Evolutionary conservation across 2,329 filamentous ascomycete genomes (phyloP).

Genomic region (Verticillium longisporum): DNA sequence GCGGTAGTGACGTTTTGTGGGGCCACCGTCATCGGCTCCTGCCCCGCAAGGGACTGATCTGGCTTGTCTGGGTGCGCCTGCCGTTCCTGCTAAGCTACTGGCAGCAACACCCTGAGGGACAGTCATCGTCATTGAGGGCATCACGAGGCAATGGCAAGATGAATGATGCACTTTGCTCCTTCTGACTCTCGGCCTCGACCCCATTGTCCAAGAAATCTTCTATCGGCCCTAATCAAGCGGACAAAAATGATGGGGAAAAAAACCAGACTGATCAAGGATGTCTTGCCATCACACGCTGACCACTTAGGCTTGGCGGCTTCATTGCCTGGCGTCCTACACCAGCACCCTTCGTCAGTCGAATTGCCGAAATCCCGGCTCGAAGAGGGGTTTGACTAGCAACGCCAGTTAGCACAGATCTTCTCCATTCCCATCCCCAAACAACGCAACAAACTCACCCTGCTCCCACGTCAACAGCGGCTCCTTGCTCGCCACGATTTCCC

Average conservation of each 20-base stretch:
- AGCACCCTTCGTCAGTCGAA: neutral
- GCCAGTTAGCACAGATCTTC: neutral
- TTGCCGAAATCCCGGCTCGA: neutral
- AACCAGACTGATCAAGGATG: too few species aligned
- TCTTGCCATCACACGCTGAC: too few species aligned
- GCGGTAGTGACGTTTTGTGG: neutral
- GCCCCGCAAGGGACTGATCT: neutral
- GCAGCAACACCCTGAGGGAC: neutral
- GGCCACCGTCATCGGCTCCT: neutral
- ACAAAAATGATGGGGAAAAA: too few species aligned
- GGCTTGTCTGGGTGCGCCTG: neutral
- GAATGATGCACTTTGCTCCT: too few species aligned
- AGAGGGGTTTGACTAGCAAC: neutral
- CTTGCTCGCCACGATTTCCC: constrained; percentile 16
- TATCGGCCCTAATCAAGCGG: too few species aligned
- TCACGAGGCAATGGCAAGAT: neutral
- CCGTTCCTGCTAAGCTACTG: neutral
- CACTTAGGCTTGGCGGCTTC: too few species aligned
- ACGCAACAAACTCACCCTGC: neutral
- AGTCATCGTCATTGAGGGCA: neutral
- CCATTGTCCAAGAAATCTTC: too few species aligned
- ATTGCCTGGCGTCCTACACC: too few species aligned
- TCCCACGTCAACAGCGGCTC: constrained; percentile 5
- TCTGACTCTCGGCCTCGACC: too few species aligned
- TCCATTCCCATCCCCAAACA: neutral